A percentile compares a stretch with the other conserved stretches of the same genome.
These are phyloP conservation scores for Yarrowia sp. DNA, from an alignment of 805 yeast genomes.

Conservation along the genomic window DNA sequence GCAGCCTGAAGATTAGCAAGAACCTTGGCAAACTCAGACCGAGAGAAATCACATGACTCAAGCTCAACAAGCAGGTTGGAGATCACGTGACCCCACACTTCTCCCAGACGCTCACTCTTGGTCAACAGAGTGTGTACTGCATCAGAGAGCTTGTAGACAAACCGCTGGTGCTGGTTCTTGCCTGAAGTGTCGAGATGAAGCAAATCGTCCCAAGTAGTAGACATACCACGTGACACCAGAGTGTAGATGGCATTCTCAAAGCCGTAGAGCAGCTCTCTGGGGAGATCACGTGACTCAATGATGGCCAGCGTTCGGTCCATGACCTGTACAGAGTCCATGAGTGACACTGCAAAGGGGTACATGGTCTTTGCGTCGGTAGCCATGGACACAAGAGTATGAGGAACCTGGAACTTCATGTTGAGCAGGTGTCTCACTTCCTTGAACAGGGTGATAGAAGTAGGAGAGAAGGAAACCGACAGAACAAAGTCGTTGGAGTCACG, in stretches of 20 bases:
- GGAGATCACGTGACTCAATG: constrained; percentile 36
- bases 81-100: constrained; percentile 37
- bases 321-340: constrained; percentile 52
- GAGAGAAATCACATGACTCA: constrained; percentile 36
- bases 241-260: constrained; percentile 29
- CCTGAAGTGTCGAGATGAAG: constrained; percentile 49
- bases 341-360: constrained; percentile 55
- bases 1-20: constrained; percentile 1
- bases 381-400: constrained; percentile 49
- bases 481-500: constrained; percentile 32
- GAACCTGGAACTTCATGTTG: constrained; percentile 55
- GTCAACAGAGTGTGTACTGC: constrained; percentile 38
- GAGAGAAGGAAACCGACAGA: constrained; percentile 54
- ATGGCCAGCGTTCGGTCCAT: constrained; percentile 40
- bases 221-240: constrained; percentile 36
- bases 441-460: constrained; percentile 44
- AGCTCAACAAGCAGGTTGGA: constrained; percentile 34
- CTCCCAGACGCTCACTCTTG: constrained; percentile 31
- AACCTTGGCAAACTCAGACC: constrained; percentile 29
- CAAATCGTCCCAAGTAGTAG: constrained; percentile 54
- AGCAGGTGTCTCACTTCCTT: constrained; percentile 55
- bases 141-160: constrained; percentile 40
- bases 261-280: constrained; percentile 40
- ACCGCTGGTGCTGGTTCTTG: constrained; percentile 38
- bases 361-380: constrained; percentile 52